Percentiles rank a stretch among this genome's conserved stretches.
Evolutionary conservation across 495 filamentous ascomycete species (phyloP).

Genomic region (Tuber aestivum): DNA sequence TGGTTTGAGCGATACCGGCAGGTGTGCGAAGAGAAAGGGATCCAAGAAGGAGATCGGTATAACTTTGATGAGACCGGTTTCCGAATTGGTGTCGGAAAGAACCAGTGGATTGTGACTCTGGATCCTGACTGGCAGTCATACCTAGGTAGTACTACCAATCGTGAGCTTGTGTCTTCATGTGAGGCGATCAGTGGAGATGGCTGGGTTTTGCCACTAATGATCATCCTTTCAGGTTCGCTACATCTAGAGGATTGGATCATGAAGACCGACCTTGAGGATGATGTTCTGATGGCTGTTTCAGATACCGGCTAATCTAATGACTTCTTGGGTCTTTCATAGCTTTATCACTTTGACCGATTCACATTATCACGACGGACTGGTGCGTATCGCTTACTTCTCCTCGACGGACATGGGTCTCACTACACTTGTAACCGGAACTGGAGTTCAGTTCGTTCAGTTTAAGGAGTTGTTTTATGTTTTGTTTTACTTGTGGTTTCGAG

Average conservation of each 20-base stretch:
- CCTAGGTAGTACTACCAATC: not conserved
- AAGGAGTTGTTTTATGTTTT: too few relatives aligned
- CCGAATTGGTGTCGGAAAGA: slow-evolving; percentile 19
- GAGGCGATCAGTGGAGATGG: slow-evolving; percentile 10
- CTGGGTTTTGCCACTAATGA: too few relatives aligned
- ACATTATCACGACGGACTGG: too few relatives aligned
- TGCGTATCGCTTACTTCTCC: too few relatives aligned
- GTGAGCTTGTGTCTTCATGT: slow-evolving; percentile 6
- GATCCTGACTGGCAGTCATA: slow-evolving; percentile 3
- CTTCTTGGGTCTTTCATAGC: not conserved
- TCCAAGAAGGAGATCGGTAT: slow-evolving; percentile 22
- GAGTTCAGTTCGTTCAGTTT: too few relatives aligned
- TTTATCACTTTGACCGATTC: too few relatives aligned
- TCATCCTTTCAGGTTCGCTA: too few relatives aligned
- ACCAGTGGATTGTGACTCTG: slow-evolving; percentile 28
- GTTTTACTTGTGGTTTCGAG: too few relatives aligned
- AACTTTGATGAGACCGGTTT: slow-evolving; percentile 36
- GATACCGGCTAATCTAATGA: not conserved
- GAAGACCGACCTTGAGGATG: too few relatives aligned
- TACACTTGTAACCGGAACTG: too few relatives aligned
- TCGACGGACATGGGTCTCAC: too few relatives aligned
- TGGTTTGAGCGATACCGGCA: slow-evolving; percentile 19
- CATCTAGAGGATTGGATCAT: too few relatives aligned
- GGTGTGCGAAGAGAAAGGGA: slow-evolving; percentile 7
- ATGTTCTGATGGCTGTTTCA: not conserved